A percentile compares a stretch with the other conserved stretches of the same genome.
phyloP scores from a whole-genome alignment of 2,329 filamentous ascomycete species.

The Penicillium polonicum region DNA sequence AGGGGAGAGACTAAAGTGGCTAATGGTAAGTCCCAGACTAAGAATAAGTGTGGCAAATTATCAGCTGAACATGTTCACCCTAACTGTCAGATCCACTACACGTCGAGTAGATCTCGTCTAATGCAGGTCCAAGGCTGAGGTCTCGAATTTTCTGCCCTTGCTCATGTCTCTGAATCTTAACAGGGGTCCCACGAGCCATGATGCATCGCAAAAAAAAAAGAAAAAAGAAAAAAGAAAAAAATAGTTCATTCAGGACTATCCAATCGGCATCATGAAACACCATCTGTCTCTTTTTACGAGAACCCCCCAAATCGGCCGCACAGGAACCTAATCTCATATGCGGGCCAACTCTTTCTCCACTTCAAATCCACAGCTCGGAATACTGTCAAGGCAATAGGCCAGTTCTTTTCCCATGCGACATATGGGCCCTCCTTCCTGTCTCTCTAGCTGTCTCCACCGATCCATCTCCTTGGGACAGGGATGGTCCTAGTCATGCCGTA shows the following conservation, averaged over 20 bases:
- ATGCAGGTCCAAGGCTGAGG: constrained; percentile 12
- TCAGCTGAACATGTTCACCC: constrained; percentile 9
- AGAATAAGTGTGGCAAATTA: constrained; percentile 10
- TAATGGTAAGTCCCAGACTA: background rate
- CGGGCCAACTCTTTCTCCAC: constrained; percentile 8
- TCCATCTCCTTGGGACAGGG: constrained; percentile 16
- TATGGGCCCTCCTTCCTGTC: background rate
- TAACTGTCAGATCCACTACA: constrained; percentile 10
- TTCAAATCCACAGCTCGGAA: background rate
- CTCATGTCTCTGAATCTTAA: constrained; percentile 1
- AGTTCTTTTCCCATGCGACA: background rate
- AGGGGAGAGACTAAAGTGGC: background rate
- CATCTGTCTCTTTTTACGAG: constrained; percentile 7
- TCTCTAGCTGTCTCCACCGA: constrained; percentile 2
- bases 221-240: background rate
- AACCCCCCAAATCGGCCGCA: constrained; percentile 15
- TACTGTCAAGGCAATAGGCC: background rate
- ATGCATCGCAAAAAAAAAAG: background rate
- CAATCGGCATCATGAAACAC: constrained; percentile 15
- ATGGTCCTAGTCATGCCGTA: constrained; percentile 15
- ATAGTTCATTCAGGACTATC: constrained; percentile 7
- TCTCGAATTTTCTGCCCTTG: background rate
- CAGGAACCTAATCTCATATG: constrained; percentile 23
- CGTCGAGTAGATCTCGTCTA: constrained; percentile 1
- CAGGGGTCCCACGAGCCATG: constrained; percentile 10